phyloP scores from a whole-genome alignment of 176 grass and related monocot species.

The Secale cereale region DNA sequence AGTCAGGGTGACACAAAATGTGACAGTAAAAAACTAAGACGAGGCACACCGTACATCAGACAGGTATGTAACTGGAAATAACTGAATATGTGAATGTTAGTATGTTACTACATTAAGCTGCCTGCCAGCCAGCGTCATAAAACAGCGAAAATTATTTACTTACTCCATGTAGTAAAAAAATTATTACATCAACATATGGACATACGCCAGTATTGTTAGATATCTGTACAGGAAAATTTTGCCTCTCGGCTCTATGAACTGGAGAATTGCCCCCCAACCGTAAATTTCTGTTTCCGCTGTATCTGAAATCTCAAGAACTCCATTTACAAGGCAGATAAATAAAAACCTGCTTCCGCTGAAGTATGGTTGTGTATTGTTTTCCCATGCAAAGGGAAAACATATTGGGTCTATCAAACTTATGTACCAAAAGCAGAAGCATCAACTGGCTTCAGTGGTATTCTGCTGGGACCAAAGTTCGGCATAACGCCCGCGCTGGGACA shows the following conservation, averaged over 20 bases:
- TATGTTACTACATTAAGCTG: not conserved
- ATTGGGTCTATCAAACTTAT: conserved; percentile 45
- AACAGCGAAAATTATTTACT: not conserved
- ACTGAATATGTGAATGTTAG: not conserved
- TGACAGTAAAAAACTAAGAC: not conserved
- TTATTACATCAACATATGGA: not conserved
- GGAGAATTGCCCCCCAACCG: not conserved
- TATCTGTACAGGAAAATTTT: not conserved
- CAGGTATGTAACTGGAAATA: not conserved
- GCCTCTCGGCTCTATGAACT: not conserved
- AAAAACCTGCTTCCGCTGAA: not conserved
- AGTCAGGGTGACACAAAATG: not conserved
- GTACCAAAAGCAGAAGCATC: conserved; percentile 49
- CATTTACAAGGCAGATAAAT: conserved; percentile 23
- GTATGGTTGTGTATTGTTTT: not conserved
- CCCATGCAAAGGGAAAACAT: not conserved
- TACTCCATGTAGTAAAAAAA: not conserved
- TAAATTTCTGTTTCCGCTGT: not conserved
- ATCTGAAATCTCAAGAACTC: conserved; percentile 10
- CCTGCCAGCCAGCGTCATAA: too few species aligned
- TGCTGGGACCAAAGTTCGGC: conserved; percentile 87
- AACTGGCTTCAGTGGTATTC: conserved; percentile 55
- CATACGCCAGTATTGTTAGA: not conserved
- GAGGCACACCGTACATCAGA: not conserved
- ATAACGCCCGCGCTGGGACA: conserved; percentile 62